Percentiles rank a stretch among this genome's conserved stretches.
These are phyloP conservation scores for Colletotrichum orchidophilum DNA, from an alignment of 2,329 filamentous ascomycete species.

Conservation along the genomic window DNA sequence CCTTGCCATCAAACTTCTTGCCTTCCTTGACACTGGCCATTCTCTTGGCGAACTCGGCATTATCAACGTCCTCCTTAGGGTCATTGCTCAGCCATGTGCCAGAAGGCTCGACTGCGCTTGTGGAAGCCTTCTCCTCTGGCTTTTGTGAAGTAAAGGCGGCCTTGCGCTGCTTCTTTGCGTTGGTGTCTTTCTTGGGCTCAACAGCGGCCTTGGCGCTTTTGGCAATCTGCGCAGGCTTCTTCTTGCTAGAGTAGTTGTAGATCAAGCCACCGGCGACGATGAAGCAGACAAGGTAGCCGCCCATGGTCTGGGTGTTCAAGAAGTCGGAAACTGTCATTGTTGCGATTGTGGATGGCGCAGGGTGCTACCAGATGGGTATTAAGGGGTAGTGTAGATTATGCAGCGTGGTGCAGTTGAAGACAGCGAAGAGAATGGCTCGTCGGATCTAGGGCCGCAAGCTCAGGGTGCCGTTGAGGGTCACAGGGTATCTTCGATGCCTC, in stretches of 20 bases:
- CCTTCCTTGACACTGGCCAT: conserved; percentile 77
- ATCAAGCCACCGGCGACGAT: conserved; percentile 30
- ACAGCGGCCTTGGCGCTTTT: conserved; percentile 42
- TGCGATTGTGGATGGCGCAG: conserved; percentile 17
- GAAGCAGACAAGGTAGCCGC: conserved; percentile 32
- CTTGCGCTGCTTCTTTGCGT: conserved; percentile 57
- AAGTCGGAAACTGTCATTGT: conserved; percentile 36
- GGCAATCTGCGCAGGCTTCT: conserved; percentile 39
- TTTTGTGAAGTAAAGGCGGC: conserved; percentile 52
- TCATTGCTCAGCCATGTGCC: conserved; percentile 42
- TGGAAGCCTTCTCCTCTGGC: conserved; percentile 45
- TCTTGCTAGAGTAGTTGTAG: conserved; percentile 39
- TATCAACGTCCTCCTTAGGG: conserved; percentile 70
- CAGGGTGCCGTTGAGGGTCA: neutral
- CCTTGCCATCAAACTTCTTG: conserved; percentile 64
- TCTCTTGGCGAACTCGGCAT: conserved; percentile 80
- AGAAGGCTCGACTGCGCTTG: conserved; percentile 38
- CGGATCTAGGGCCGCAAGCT: conserved; percentile 15
- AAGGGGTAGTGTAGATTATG: conserved; percentile 13
- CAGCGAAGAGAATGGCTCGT: conserved; percentile 12
- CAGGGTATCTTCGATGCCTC: conserved; percentile 2
- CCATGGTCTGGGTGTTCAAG: conserved; percentile 30
- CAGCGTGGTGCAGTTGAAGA: neutral
- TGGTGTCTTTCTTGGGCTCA: conserved; percentile 50
- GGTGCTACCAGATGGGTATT: conserved; percentile 7